These are phyloP conservation scores for Spathaspora passalidarum DNA, from an alignment of 805 yeast species.

Conservation along the genomic window DNA sequence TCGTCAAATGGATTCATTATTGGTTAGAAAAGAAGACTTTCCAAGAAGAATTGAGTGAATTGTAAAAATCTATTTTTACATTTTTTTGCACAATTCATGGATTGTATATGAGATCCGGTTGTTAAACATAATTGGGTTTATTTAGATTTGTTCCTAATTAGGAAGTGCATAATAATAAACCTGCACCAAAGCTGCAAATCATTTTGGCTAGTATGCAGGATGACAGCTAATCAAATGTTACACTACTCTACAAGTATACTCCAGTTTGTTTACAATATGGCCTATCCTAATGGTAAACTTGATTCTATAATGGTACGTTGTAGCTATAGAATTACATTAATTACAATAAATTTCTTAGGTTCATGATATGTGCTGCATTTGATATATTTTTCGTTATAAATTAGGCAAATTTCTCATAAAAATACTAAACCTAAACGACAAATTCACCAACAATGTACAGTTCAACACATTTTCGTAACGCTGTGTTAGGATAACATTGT, in stretches of 20 bases:
- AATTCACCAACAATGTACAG: not conserved
- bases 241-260: not conserved
- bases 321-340: not conserved
- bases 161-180: slow-evolving; percentile 11
- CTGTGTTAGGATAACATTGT: slow-evolving; percentile 3
- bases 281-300: not conserved
- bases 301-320: not conserved
- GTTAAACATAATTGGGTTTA: slow-evolving; percentile 1
- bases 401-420: not conserved
- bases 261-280: not conserved
- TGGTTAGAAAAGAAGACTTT: not conserved
- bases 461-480: slow-evolving; percentile 3
- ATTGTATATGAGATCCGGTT: not conserved
- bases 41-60: not conserved
- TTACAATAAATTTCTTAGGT: no score
- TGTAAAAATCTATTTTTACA: not conserved
- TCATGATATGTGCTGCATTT: not conserved
- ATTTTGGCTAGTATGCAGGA: not conserved
- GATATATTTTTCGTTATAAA: not conserved
- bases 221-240: not conserved
- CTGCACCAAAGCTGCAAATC: not conserved
- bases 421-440: not conserved
- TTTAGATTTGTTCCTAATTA: slow-evolving; percentile 18
- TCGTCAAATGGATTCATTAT: slow-evolving; percentile 34
- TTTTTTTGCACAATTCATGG: not conserved